Evolutionary conservation across 176 grass and related monocot genomes (phyloP), one percentile per base, ranked within the genome.

Genomic region (Triticum monococcum): DNA sequence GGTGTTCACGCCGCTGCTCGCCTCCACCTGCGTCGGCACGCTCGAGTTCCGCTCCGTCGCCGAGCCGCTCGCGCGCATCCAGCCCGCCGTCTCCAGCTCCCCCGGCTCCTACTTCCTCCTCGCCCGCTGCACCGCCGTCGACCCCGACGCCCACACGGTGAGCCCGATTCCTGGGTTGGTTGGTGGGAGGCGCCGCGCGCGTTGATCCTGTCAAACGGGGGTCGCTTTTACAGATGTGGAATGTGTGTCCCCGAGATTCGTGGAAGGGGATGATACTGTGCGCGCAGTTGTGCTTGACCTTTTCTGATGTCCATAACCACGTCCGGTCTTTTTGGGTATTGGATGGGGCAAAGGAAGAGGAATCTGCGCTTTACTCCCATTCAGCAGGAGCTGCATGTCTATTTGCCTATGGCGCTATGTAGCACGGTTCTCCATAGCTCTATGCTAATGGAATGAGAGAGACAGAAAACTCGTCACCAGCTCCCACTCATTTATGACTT

Each of bases 1-100:
- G 97, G 94, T 99, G 70, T 99, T 99, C 92, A 99, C 97, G 64
- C 97, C 97, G 81, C 97, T 99, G 65, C 89, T 99, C 48, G 97
- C 97, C 28, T 99, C 97, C 46, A 99, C 97, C 40, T 99, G 97
- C 91, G 97, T 99, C 65, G 97, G 94, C 65, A 99, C 97, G 43
- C 97, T 99, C 60, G 97, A 99, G 90, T 99, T 99, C 94, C 90
- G 97, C 60, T 99, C 97, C 78, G 92, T 99, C 75, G 94, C 97
- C 46, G 94, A 96, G 87, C 88, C 97, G 12, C 38, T 99, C 63
- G 86, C 83, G 22, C 86, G 93, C 78, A 96, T 99, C 85, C 97
- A 98, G 85, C 97, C 93, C 24, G 90, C 97, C 52, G 87, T 98
- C 25, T 94, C 94, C 64, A 89, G 31, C 25, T 85, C 90, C 17